Base-by-base conservation (phyloP, 2,329 filamentous ascomycete species). In the Fusarium xyrophilum region DNA sequence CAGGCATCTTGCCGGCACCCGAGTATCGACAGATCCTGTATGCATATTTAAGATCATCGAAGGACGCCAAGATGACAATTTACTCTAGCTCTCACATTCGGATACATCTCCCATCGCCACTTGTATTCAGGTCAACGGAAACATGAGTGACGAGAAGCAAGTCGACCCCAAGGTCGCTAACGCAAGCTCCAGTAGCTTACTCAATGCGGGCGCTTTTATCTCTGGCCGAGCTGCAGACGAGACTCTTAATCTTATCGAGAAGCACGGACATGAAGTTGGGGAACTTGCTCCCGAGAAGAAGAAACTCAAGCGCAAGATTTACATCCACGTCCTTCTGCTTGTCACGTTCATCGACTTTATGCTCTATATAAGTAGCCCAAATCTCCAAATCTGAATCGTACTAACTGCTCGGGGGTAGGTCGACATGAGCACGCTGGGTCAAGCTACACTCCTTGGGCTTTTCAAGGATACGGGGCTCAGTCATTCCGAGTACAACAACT, bases 271-370 rank as follows among this genome's bases (percentile, higher is more conserved):
- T 14, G 43, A 56, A 12, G 43, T 56, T 12, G 43, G 43, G 1
- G 43, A 38, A 9, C 27, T 56, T 14, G 51, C 53, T 3, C 43
- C 33, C 10, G 53, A 38, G 14, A 38, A 39, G 5, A 56, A 51
- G 32, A 51, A 30, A 6, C 53, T 56, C 32, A 56, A 56, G 25
- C 43, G 43, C 25, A 56, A 56, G 32, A 56, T 56, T 32, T 56
- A 56, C 15, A 56, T 56, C 15, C 53, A 56, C 7, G 43, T 56
- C 14, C 53, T 56, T 6, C 11, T 38, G 9, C 53, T 56, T 25
- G 53, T 56, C 4, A 56, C 53, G 1, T 56, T 51, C 9, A 56
- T 56, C 17, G 53, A 56, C 19, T 56, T 56, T 17, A 56, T 56
- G 53, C 53, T 56, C 9, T 56, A 56, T 25, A 43, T 56, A 13